phyloP scores from a whole-genome alignment of 495 filamentous ascomycete genomes.

The Aspergillus ellipticus region DNA sequence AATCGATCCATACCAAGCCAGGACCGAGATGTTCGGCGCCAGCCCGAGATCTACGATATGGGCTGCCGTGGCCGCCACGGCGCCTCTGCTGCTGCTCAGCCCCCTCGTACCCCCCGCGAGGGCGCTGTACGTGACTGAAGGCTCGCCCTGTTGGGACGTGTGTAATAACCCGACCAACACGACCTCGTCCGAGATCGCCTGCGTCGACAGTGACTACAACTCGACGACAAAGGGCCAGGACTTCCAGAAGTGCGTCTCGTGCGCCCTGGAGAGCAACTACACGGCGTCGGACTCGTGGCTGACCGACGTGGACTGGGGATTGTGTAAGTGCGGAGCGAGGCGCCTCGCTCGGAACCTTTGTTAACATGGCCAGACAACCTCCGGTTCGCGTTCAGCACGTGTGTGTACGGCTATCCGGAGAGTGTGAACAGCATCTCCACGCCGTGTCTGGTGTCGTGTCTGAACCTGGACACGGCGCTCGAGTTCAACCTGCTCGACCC shows the following conservation, averaged over 20 bases:
- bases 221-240: constrained; percentile 38
- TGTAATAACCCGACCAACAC: constrained; percentile 49
- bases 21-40: constrained; percentile 11
- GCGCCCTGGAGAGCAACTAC: constrained; percentile 54
- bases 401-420: constrained; percentile 42
- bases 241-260: constrained; percentile 58
- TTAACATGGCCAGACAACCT: constrained; percentile 48
- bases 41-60: constrained; percentile 12
- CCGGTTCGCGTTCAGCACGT: constrained; percentile 44
- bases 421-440: constrained; percentile 34
- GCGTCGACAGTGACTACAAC: constrained; percentile 48
- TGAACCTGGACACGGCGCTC: constrained; percentile 31
- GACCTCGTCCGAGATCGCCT: constrained; percentile 49
- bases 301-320: constrained; percentile 56
- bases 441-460: constrained; percentile 42
- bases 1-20: background rate
- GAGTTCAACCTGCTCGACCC: constrained; percentile 29
- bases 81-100: constrained; percentile 14
- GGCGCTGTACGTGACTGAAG: constrained; percentile 36
- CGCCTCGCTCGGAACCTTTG: too few species aligned
- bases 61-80: constrained; percentile 10
- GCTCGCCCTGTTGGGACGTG: constrained; percentile 50
- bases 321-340: constrained; percentile 60
- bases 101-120: constrained; percentile 19
- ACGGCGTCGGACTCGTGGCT: constrained; percentile 42